Base-by-base conservation (phyloP, 768 basidiomycete genomes). In the Tubosaeta brunneosetosa region DNA sequence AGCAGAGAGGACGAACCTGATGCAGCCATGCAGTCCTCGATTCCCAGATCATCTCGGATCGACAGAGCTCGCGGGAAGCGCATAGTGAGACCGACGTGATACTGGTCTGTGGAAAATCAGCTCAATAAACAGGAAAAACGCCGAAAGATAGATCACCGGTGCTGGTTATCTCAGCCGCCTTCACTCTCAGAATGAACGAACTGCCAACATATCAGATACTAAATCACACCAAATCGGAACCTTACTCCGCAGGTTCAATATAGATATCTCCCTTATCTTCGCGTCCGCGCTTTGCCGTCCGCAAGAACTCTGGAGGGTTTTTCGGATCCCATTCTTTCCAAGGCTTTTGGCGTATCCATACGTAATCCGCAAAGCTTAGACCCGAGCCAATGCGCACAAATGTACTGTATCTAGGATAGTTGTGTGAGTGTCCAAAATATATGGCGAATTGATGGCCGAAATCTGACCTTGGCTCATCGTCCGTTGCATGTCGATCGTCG, bases 331-430 rank as follows among this genome's bases (percentile, higher is more conserved):
- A 91, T 17, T 70, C 64, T 64, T 90, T 91, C 89, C 91, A 97
- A 2, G 87, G 85, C 57, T 87, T 87, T 58, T 78, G 74, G 55
- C 83, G 77, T 38, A 99, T 80, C 89, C 88, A 90, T 6, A 85
- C 77, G 65, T 91, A 97, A 61, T 97, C 94, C 3, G 81, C 79
- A 56, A 86, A 90, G 8, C 87, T 86, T 55, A 98, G 72, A 0
- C 97, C 97, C 0, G 91, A 82, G 6, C 97, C 97, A 38, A 98
- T 86, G 31, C 93, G 88, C 41, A 89, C 86, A 63, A 99, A 95
- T 2, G 84, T 81, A 56, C 84, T 82, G 64, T 92, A 97, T 62
- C 93, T 95, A 26, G 10, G 34, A 38, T 3, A 57, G 7, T 41
- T 32, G 37, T 32, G 37, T 53, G 19, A 25, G 25, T 26, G 4